A percentile compares a stretch with the other conserved stretches of the same genome.
Conservation (phyloP, 176 grass and related monocot species). For the Zoysia japonica region DNA sequence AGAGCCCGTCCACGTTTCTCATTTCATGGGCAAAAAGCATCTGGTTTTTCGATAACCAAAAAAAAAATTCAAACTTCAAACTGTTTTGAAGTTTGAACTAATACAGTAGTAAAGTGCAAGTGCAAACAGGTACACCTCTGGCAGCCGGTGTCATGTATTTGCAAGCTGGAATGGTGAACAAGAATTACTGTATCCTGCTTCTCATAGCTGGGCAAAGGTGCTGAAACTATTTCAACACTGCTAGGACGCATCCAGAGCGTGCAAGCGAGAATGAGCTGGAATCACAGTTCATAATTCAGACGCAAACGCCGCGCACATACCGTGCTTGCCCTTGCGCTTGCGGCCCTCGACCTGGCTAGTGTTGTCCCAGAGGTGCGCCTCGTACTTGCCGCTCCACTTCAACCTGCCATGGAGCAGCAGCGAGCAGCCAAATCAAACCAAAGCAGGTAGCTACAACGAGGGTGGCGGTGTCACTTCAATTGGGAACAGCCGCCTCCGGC, state of each 20-base stretch:
- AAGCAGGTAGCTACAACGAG: neutral
- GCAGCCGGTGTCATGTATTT: too few species aligned
- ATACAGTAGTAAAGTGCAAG: too few species aligned
- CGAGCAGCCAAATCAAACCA: conserved; percentile 16
- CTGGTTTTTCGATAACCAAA: neutral
- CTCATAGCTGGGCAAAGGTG: too few species aligned
- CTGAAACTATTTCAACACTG: too few species aligned
- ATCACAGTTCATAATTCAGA: neutral
- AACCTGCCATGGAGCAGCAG: conserved; percentile 41
- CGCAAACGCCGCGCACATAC: conserved; percentile 24
- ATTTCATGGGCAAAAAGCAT: neutral
- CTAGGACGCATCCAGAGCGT: too few species aligned
- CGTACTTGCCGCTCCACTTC: conserved; percentile 89
- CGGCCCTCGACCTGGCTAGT: conserved; percentile 62
- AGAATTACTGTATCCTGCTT: too few species aligned
- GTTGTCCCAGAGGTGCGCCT: conserved; percentile 90
- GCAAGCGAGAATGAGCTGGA: neutral
- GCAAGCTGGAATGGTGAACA: too few species aligned
- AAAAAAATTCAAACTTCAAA: too few species aligned
- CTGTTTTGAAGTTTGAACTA: too few species aligned
- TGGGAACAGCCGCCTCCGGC: neutral
- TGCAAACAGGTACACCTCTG: too few species aligned
- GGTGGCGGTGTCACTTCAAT: neutral
- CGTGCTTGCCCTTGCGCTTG: conserved; percentile 76
- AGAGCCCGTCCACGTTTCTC: neutral